A percentile compares a stretch with the other conserved stretches of the same genome.
Conservation (phyloP, 2,329 filamentous ascomycete species). For the Neoscytalidium dimidiatum region DNA sequence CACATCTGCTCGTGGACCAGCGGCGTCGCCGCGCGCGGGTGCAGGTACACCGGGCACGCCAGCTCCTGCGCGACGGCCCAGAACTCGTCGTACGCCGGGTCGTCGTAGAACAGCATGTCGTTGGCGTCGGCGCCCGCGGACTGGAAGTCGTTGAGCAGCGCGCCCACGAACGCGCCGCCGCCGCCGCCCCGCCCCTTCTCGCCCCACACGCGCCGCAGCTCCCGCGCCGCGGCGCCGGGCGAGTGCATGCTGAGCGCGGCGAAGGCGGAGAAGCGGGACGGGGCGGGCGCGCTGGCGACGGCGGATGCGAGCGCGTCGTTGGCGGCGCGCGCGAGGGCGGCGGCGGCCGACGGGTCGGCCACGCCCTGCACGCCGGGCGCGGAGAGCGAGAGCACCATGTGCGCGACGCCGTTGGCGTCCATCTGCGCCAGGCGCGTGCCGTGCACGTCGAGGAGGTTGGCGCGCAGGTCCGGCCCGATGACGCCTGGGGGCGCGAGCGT, state of each 20-base stretch:
- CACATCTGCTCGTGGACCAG: conserved; percentile 61
- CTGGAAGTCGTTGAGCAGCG: conserved; percentile 58
- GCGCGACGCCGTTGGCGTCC: conserved; percentile 27
- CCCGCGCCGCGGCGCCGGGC: conserved; percentile 51
- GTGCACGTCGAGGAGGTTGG: not conserved
- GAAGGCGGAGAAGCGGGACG: not conserved
- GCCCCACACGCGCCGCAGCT: conserved; percentile 54
- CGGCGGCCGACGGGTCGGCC: conserved; percentile 26
- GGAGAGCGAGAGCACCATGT: conserved; percentile 29
- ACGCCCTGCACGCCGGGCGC: conserved; percentile 32
- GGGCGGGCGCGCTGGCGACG: conserved; percentile 20
- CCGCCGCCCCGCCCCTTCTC: conserved; percentile 27
- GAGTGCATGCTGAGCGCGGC: conserved; percentile 47
- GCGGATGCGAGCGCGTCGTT: conserved; percentile 30
- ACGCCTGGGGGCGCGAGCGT: not conserved
- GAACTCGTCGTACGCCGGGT: conserved; percentile 61
- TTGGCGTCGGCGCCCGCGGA: conserved; percentile 59
- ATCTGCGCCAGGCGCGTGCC: conserved; percentile 25
- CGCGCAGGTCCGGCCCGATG: not conserved
- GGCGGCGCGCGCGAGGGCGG: conserved; percentile 26
- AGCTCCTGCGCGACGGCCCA: conserved; percentile 61
- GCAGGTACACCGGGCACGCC: conserved; percentile 65
- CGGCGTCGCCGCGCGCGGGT: conserved; percentile 60
- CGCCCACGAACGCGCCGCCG: conserved; percentile 35
- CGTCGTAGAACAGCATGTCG: conserved; percentile 66